Evolutionary conservation across 257 asterid species (phyloP).

Genomic region (Penstemon eatonii): DNA sequence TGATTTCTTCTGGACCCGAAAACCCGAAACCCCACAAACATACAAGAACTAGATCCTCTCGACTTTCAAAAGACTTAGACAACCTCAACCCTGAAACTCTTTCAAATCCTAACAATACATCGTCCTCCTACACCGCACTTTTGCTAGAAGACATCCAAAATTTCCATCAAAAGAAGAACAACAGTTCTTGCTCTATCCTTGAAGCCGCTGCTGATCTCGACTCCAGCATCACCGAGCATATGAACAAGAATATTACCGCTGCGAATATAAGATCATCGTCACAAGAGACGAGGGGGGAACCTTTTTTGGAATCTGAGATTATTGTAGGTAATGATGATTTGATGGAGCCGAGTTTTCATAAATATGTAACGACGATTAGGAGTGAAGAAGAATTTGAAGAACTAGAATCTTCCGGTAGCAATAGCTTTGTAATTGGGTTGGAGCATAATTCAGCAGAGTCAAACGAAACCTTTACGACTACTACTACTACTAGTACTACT

Average conservation of each 20-base stretch:
- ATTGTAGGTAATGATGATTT: slow-evolving; percentile 55
- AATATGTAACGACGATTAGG: slow-evolving; percentile 81
- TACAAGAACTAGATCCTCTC: slow-evolving; percentile 66
- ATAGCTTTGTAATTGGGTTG: slow-evolving; percentile 64
- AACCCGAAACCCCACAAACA: slow-evolving; percentile 38
- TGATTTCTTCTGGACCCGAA: slow-evolving; percentile 52
- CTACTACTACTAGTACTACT: slow-evolving; percentile 37
- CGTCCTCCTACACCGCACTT: slow-evolving; percentile 66
- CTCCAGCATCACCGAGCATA: slow-evolving; percentile 44
- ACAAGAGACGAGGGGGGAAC: slow-evolving; percentile 35
- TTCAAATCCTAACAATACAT: slow-evolving; percentile 39
- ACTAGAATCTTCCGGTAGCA: slow-evolving; percentile 90
- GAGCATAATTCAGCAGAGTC: slow-evolving; percentile 79
- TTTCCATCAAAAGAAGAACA: slow-evolving; percentile 75
- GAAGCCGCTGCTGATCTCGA: slow-evolving; percentile 98
- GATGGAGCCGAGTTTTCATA: slow-evolving; percentile 83
- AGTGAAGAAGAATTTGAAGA: slow-evolving; percentile 62
- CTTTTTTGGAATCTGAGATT: slow-evolving; percentile 71
- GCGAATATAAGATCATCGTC: slow-evolving; percentile 1
- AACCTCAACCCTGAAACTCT: slow-evolving; percentile 51
- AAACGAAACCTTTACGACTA: slow-evolving; percentile 46
- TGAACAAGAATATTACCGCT: too few relatives aligned
- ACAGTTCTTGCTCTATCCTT: slow-evolving; percentile 60
- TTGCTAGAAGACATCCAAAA: slow-evolving; percentile 91
- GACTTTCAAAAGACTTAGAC: slow-evolving; percentile 77